Evolutionary conservation across 2,329 filamentous ascomycete species (phyloP).

Genomic region (Fusarium continuum): DNA sequence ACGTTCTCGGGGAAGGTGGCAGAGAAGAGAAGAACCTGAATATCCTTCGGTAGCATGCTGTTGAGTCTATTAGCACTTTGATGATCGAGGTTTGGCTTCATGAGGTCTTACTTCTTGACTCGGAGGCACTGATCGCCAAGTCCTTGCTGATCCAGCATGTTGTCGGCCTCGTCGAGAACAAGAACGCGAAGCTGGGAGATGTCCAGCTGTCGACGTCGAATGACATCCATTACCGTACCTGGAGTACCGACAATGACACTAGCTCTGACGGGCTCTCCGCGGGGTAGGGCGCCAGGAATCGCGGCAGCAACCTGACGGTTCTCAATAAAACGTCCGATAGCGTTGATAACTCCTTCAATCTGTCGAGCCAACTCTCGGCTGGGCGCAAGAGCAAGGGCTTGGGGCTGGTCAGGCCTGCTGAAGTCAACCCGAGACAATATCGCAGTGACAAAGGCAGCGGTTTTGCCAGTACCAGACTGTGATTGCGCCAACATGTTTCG

Average conservation of each 20-base stretch:
- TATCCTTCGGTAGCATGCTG: slow-evolving; percentile 75
- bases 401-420: slow-evolving; percentile 71
- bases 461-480: slow-evolving; percentile 99
- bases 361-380: slow-evolving; percentile 95
- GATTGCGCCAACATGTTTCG: slow-evolving; percentile 97
- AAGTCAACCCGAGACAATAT: slow-evolving; percentile 88
- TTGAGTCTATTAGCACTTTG: slow-evolving; percentile 44
- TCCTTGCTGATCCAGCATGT: slow-evolving; percentile 97
- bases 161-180: slow-evolving; percentile 96
- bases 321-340: slow-evolving; percentile 85
- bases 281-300: slow-evolving; percentile 78
- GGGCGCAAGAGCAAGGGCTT: slow-evolving; percentile 89
- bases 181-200: slow-evolving; percentile 77
- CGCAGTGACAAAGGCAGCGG: slow-evolving; percentile 93
- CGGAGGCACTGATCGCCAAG: slow-evolving; percentile 94
- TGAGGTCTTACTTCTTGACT: slow-evolving; percentile 76
- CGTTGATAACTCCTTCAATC: slow-evolving; percentile 84
- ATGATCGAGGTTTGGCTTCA: neutral
- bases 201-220: slow-evolving; percentile 80
- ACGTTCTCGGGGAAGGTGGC: slow-evolving; percentile 92
- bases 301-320: slow-evolving; percentile 81
- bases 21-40: slow-evolving; percentile 95
- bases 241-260: slow-evolving; percentile 93
- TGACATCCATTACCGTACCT: slow-evolving; percentile 88
- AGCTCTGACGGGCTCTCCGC: slow-evolving; percentile 74